Base-by-base conservation (phyloP, 495 filamentous ascomycete species). In the Penicillium psychrofluorescens region DNA sequence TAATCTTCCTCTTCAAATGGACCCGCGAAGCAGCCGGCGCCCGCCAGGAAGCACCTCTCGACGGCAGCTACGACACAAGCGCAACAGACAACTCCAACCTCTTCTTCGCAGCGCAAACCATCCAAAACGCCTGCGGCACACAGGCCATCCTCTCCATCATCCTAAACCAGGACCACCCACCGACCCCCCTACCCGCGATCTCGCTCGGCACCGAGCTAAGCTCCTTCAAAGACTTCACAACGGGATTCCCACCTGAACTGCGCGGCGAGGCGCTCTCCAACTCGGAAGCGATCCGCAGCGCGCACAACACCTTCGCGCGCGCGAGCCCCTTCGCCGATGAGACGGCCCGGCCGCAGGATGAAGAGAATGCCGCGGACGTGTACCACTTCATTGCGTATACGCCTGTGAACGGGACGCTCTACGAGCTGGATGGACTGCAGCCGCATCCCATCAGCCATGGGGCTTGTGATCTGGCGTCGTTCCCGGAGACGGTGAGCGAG, bases 1-100 rank as follows among this genome's bases (percentile, higher is more conserved):
- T 97, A 50, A 96, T 99, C 62, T 97, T 99, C 70, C 88, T 99
- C 62, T 99, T 99, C 81, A 97, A 95, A 73, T 99, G 86, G 71
- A 88, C 84, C 15, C 86, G 84, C 35, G 85, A 86, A 62, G 72
- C 80, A 44, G 78, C 77, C 41, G 77, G 78, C 53, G 72, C 74
- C 36, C 58, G 68, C 34, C 64, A 71, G 44, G 76, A 82, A 44
- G 75, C 78, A 14, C 84, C 86, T 34, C 62, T 72, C 33, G 86
- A 95, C 61, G 90, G 92, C 39, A 73, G 64, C 36, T 95, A 86
- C 67, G 91, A 95, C 68, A 68, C 72, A 45, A 74, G 71, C 9
- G 86, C 89, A 1, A 42, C 55, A 37, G 67, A 83, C 4, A 80
- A 88, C 50, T 4, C 2, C 22, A 71, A 73, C 42, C 68, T 96